phyloP scores from a whole-genome alignment of 2,329 filamentous ascomycete species.

The Aspergillus udagawae region DNA sequence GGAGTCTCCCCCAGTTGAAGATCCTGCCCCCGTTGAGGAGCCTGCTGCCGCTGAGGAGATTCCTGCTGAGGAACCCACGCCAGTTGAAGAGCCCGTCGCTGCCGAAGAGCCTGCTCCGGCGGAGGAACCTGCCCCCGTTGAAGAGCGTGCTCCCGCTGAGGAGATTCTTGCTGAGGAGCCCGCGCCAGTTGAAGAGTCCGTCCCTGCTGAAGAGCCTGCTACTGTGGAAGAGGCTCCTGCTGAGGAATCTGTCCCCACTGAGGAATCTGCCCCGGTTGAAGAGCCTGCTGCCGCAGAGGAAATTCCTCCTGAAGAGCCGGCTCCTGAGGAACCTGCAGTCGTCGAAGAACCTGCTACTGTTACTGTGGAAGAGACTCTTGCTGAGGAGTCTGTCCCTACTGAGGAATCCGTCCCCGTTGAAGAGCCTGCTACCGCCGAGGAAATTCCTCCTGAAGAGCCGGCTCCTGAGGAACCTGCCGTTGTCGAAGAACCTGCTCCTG shows the following conservation, averaged over 20 bases:
- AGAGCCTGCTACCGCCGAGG: background rate
- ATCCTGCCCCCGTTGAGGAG: conserved; percentile 9
- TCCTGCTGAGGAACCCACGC: conserved; percentile 14
- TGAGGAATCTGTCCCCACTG: conserved; percentile 2
- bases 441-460: background rate
- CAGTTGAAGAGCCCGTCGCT: background rate
- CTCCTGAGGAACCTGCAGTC: conserved; percentile 4
- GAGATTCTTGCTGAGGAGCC: conserved; percentile 12
- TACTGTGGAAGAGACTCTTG: background rate
- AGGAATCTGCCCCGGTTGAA: conserved; percentile 11
- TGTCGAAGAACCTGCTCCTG: background rate
- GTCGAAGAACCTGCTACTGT: conserved; percentile 3
- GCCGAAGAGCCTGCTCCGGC: too few species aligned
- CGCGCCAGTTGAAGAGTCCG: background rate
- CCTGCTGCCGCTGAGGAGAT: conserved; percentile 4
- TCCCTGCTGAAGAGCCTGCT: too few species aligned
- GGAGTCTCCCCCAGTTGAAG: conserved; percentile 6
- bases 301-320: conserved; percentile 8
- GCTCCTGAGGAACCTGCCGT: conserved; percentile 2
- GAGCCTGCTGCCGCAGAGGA: conserved; percentile 6
- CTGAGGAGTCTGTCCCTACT: conserved; percentile 4
- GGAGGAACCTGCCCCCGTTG: conserved; percentile 2
- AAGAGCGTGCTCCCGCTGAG: conserved; percentile 4
- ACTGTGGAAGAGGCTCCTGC: background rate
- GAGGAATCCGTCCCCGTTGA: conserved; percentile 10